phyloP scores from a whole-genome alignment of 2,329 filamentous ascomycete species.

The Teratosphaeria epicoccoides region DNA sequence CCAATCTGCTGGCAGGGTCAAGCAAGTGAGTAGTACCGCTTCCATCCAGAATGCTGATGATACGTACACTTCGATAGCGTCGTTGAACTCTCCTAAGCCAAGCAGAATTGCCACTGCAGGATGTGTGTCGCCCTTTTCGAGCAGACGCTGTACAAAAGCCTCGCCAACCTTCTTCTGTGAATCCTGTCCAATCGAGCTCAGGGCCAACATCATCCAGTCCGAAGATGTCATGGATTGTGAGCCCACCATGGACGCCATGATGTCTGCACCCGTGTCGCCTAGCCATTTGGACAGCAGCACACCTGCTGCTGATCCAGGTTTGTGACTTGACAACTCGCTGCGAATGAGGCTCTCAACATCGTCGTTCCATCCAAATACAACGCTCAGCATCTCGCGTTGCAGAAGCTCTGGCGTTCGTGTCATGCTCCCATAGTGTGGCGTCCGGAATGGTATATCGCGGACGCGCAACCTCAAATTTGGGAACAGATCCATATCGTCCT shows the following conservation, averaged over 20 bases:
- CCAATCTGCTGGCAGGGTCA: constrained; percentile 79
- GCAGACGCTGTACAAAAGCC: constrained; percentile 77
- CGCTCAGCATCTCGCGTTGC: constrained; percentile 78
- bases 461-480: constrained; percentile 72
- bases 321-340: constrained; percentile 71
- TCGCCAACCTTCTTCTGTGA: constrained; percentile 86
- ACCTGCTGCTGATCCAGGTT: constrained; percentile 60
- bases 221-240: constrained; percentile 82
- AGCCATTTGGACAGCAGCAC: constrained; percentile 89
- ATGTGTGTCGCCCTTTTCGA: constrained; percentile 84
- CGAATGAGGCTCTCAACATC: constrained; percentile 71
- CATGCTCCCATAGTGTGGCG: constrained; percentile 44
- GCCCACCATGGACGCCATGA: constrained; percentile 63
- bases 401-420: constrained; percentile 55
- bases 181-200: constrained; percentile 68
- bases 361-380: constrained; percentile 90
- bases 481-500: constrained; percentile 62
- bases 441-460: constrained; percentile 71
- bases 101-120: constrained; percentile 87
- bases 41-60: constrained; percentile 89
- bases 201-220: constrained; percentile 92
- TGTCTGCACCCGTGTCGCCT: constrained; percentile 69
- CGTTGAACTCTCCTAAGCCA: constrained; percentile 81
- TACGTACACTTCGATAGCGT: constrained; percentile 92
- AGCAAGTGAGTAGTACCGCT: constrained; percentile 75